Percentiles rank a stretch among this genome's conserved stretches.
Conservation (phyloP, 331 rosid genomes). For the Acacia concinna region DNA sequence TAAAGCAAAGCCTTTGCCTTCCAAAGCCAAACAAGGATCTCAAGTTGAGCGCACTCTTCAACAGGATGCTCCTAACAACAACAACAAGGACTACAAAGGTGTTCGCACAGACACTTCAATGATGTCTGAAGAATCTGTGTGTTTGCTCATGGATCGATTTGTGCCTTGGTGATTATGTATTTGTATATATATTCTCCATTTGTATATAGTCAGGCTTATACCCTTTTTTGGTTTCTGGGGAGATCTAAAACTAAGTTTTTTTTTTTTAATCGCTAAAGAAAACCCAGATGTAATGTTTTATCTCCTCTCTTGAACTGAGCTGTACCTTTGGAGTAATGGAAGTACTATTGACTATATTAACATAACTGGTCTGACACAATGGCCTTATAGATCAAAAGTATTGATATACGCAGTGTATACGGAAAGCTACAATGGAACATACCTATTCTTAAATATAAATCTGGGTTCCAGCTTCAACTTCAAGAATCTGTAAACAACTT, state of each 20-base stretch:
- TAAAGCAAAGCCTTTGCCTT: slow-evolving; percentile 33
- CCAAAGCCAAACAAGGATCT: slow-evolving; percentile 39
- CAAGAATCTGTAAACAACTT: slow-evolving; percentile 29
- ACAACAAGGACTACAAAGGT: slow-evolving; percentile 28
- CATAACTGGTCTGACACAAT: not conserved
- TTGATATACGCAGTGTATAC: not conserved
- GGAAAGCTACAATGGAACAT: not conserved
- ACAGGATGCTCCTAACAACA: not conserved
- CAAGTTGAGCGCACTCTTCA: not conserved
- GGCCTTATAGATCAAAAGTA: not conserved
- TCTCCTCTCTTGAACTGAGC: not conserved
- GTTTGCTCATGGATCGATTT: slow-evolving; percentile 82
- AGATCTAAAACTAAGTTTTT: not conserved
- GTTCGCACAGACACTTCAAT: slow-evolving; percentile 28
- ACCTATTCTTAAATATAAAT: not conserved
- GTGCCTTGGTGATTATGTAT: slow-evolving; percentile 46
- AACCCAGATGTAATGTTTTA: not conserved
- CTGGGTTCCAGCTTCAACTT: slow-evolving; percentile 5
- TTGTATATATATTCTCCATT: not conserved
- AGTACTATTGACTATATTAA: not conserved
- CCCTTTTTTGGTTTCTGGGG: not conserved
- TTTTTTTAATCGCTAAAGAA: not conserved
- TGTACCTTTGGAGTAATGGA: not conserved
- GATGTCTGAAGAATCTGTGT: slow-evolving; percentile 63
- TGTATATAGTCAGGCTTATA: not conserved